These are phyloP conservation scores for Chaetomiaceae sp. DNA, from an alignment of 2,329 filamentous ascomycete genomes.

Conservation along the genomic window DNA sequence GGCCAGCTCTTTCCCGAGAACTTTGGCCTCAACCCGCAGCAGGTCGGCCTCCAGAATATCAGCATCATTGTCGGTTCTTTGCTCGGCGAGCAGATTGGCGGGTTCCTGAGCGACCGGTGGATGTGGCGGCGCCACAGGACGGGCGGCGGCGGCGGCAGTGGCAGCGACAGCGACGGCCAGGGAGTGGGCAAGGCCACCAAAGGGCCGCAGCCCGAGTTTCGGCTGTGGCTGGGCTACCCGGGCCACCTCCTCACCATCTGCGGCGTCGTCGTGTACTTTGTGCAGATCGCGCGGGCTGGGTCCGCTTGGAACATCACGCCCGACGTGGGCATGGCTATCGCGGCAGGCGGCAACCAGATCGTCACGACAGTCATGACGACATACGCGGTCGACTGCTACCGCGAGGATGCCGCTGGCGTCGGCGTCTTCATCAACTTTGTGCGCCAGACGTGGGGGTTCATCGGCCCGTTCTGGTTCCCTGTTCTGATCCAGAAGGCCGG, in stretches of 20 bases:
- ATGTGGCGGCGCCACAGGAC: slow-evolving; percentile 31
- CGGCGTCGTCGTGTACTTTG: slow-evolving; percentile 49
- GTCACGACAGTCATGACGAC: slow-evolving; percentile 55
- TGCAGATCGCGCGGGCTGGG: slow-evolving; percentile 41
- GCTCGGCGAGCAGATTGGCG: slow-evolving; percentile 53
- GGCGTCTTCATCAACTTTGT: slow-evolving; percentile 55
- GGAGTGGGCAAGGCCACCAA: no score
- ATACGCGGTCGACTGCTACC: slow-evolving; percentile 54
- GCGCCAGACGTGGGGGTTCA: slow-evolving; percentile 48
- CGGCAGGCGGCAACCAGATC: slow-evolving; percentile 52
- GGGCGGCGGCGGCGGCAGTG: no score
- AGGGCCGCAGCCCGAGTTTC: slow-evolving; percentile 51
- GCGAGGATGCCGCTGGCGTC: slow-evolving; percentile 44
- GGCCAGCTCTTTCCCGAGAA: slow-evolving; percentile 50
- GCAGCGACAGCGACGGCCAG: no score
- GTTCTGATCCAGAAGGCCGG: no score
- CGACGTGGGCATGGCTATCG: slow-evolving; percentile 46
- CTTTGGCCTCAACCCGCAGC: slow-evolving; percentile 51
- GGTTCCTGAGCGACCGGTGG: slow-evolving; percentile 47
- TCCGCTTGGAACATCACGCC: slow-evolving; percentile 51
- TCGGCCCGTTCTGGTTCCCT: slow-evolving; percentile 37
- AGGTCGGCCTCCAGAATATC: slow-evolving; percentile 37
- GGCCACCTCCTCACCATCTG: slow-evolving; percentile 45
- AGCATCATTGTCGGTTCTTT: no score
- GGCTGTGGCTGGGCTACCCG: slow-evolving; percentile 51